Conservation (phyloP, 225 moss, liverwort and hornwort genomes). For the Pseudisothecium myosuroides region DNA sequence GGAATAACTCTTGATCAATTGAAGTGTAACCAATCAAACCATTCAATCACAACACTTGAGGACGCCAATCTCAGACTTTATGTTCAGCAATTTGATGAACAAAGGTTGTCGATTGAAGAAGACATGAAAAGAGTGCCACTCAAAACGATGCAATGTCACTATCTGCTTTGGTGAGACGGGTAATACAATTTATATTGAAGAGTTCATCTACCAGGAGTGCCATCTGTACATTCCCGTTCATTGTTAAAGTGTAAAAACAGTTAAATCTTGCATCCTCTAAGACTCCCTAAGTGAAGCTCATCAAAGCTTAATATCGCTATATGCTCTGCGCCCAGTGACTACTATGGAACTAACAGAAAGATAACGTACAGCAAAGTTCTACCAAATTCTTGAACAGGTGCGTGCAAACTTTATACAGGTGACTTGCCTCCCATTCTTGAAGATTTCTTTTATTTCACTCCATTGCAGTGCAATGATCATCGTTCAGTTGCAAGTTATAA, state of each 20-base stretch:
- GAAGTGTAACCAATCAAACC: neutral
- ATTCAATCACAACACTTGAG: no score
- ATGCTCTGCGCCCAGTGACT: neutral
- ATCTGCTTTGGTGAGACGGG: no score
- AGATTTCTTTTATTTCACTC: neutral
- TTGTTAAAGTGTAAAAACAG: neutral
- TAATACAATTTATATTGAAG: neutral
- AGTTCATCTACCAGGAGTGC: neutral
- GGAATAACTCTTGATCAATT: neutral
- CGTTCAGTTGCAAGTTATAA: neutral
- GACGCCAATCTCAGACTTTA: neutral
- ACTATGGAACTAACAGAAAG: neutral
- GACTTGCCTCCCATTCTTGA: neutral
- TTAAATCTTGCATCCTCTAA: neutral
- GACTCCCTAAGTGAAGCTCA: neutral
- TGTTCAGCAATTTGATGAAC: neutral
- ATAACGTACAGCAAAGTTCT: neutral
- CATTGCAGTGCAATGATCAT: neutral
- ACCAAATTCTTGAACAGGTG: neutral
- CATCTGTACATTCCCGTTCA: neutral
- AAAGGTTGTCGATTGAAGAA: neutral
- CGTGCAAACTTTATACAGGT: neutral
- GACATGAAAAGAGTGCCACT: neutral
- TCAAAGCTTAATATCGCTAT: neutral
- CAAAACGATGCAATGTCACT: neutral